Base-by-base conservation (phyloP, 164 flowering plant species). In the Annona cherimola region DNA sequence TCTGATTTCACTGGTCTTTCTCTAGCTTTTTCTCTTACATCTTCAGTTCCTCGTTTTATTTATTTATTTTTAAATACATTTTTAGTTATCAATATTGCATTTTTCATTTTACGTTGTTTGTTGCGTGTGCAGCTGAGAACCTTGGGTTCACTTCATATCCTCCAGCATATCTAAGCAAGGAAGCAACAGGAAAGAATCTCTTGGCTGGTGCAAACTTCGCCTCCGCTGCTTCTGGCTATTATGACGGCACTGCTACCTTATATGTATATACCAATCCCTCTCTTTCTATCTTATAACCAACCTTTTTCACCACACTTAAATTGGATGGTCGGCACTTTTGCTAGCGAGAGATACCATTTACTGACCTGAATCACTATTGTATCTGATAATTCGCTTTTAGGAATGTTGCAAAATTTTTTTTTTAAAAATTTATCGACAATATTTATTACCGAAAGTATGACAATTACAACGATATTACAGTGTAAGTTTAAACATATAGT, bases 131-230 rank as follows among this genome's bases (percentile, higher is more conserved):
- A 92, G 98, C 92, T 76, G 97, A 92, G 74, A 80, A 64, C 77
- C 87, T 92, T 4, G 97, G 98, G 2, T 92, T 92, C 79, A 69
- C 82, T 66, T 72, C 89, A 11, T 92, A 91, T 78, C 98, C 89
- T 57, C 92, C 97, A 41, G 86, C 97, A 64, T 94, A 89, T 78
- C 89, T 88, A 40, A 87, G 91, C 81, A 80, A 43, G 71, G 87
- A 85, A 65, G 94, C 94, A 59, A 40, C 54, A 42, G 94, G 89
- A 66, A 80, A 75, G n/a, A 83, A 67, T 74, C 76, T 92, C 41
- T 73, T 90, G 70, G 84, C 75, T 4, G 96, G 98, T 68, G 95
- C 76, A 50, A 92, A 94, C 84, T 92, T 94, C 72, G 98, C 98
- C 11, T 90, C 97, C 1, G 95, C 86, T 73, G 88, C 86, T 74